Evolutionary conservation across 805 yeast genomes (phyloP).

Genomic region (Isabelozyma pseudorhagii): DNA sequence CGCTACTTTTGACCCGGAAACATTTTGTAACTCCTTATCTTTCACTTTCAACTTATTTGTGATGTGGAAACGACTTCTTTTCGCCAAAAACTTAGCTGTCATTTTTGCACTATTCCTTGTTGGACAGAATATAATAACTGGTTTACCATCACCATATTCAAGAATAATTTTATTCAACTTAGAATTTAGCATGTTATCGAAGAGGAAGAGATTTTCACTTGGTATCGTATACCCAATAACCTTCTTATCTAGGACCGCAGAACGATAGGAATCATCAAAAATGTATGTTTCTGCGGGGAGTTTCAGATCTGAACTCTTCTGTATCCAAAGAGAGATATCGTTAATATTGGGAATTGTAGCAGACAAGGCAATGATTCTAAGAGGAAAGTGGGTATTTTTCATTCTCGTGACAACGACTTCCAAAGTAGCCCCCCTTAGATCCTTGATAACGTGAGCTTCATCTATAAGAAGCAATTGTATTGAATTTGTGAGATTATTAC

Average conservation of each 20-base stretch:
- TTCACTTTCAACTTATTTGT: conserved; percentile 4
- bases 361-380: conserved; percentile 22
- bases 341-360: conserved; percentile 53
- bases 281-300: conserved; percentile 31
- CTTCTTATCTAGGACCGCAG: conserved; percentile 38
- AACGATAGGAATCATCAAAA: conserved; percentile 48
- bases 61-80: conserved; percentile 6
- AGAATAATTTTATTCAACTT: conserved; percentile 39
- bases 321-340: conserved; percentile 36
- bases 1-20: conserved; percentile 38
- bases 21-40: conserved; percentile 23
- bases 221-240: conserved; percentile 42
- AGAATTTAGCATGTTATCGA: conserved; percentile 42
- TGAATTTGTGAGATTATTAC: conserved; percentile 39
- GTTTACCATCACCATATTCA: conserved; percentile 36
- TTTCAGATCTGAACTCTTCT: not conserved
- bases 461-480: conserved; percentile 19
- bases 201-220: conserved; percentile 44
- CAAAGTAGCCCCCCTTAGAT: conserved; percentile 23
- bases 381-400: conserved; percentile 4
- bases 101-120: conserved; percentile 47
- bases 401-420: conserved; percentile 18
- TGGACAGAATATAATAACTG: conserved; percentile 51
- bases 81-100: conserved; percentile 42
- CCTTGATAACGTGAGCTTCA: conserved; percentile 25